Base-by-base conservation (phyloP, 169 alveolate species). In the Neospora caninum region DNA sequence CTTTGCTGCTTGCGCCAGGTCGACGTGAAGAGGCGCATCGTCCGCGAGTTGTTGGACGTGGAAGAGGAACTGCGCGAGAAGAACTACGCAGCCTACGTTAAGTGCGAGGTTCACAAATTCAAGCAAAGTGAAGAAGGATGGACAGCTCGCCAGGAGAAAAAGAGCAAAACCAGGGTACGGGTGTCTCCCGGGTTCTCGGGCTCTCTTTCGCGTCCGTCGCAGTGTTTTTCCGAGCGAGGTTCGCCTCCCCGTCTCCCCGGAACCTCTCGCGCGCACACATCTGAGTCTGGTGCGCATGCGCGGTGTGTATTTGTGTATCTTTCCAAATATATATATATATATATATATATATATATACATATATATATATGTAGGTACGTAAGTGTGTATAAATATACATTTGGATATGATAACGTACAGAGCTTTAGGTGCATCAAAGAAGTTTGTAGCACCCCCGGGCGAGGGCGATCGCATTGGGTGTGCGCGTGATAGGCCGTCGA, bases 11-110 rank as follows among this genome's bases (percentile, higher is more conserved):
- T n/a, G 58, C 13, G 4, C 38, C 94, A 94, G 95, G 80, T 91
- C 0, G 94, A 88, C 88, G n/a, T 29, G 39, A 94, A 94, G 92
- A 83, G 94, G 29, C 73, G 91, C 39, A 91, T 92, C 45, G 97
- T 91, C 9, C 80, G 78, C 91, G 95, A 54, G 34, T 95, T 94
- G 54, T 83, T 91, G 49, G 64, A 45, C 13, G 58, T 95, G 31
- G 91, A 93, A 36, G 83, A 53, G 22, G 92, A 80, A 31, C 38
- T 94, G 86, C 80, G 42, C 22, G 94, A 88, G 93, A 43, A 89
- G 91, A 84, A 88, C 45, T 91, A 92, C 45, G n/a, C 93, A 45
- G 54, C 69, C 10, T 92, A 91, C 78, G 70, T 83, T 86, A 49
- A 64, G n/a, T 93, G 97, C 36, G 95, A 88, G 45, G 0, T 86